Evolutionary conservation across 192 early-diverging fungal genomes (phyloP).

Genomic region (Umbelopsis vinacea): DNA sequence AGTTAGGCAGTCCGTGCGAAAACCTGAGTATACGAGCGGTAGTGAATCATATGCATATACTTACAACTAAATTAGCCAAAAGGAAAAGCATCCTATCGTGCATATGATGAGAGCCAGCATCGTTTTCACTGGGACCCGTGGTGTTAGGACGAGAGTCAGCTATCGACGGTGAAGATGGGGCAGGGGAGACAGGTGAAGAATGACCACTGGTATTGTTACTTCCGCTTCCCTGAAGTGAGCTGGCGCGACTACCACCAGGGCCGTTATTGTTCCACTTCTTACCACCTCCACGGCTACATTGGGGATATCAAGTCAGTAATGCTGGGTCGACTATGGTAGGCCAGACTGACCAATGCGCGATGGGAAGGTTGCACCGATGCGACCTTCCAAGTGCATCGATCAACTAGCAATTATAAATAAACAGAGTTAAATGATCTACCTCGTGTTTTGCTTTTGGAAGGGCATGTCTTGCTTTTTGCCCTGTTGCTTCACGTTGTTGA

Average conservation of each 20-base stretch:
- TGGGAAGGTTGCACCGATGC: background rate
- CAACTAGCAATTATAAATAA: background rate
- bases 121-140: constrained; percentile 1
- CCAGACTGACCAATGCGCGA: background rate
- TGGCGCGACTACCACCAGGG: constrained; percentile 7
- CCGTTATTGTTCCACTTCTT: constrained; percentile 9
- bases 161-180: constrained; percentile 12
- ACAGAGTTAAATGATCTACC: background rate
- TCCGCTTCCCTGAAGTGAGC: background rate
- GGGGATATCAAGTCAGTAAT: background rate
- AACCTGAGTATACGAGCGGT: background rate
- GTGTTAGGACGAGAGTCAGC: background rate
- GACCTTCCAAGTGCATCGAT: background rate
- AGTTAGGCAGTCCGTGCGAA: background rate
- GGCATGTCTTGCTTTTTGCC: constrained; percentile 24
- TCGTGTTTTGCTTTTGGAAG: constrained; percentile 18
- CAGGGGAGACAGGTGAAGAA: constrained; percentile 3
- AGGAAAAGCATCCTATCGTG: constrained; percentile 71
- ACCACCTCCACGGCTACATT: constrained; percentile 4
- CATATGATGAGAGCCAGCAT: constrained; percentile 46
- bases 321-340: background rate
- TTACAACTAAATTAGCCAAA: constrained; percentile 69
- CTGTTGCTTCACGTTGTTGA: constrained; percentile 25
- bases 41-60: background rate
- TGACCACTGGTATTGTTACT: constrained; percentile 19